Percentiles rank a stretch among this genome's conserved stretches.
These are phyloP conservation scores for Tetradesmus obliquus DNA, from an alignment of 139 green algal species.

Conservation along the genomic window DNA sequence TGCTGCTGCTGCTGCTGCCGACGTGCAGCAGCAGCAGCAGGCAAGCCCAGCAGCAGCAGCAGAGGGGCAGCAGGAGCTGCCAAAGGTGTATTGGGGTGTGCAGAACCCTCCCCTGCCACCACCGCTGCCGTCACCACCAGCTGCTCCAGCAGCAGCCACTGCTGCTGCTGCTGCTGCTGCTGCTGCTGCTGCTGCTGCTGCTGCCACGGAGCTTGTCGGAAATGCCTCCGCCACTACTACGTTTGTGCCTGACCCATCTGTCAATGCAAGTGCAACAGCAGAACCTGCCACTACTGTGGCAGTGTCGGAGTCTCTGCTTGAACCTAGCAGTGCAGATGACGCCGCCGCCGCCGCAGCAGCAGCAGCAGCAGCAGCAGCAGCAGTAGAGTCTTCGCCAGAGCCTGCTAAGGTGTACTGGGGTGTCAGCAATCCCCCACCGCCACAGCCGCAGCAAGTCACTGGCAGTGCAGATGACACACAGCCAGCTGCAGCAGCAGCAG, in stretches of 20 bases:
- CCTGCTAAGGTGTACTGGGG: background rate
- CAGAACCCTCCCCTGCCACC: background rate
- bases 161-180: background rate
- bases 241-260: background rate
- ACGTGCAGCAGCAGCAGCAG: background rate
- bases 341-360: background rate
- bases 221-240: background rate
- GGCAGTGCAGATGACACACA: background rate
- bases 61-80: background rate
- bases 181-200: background rate
- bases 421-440: background rate
- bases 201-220: background rate
- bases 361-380: conserved; percentile 20
- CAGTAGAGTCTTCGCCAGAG: background rate
- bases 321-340: background rate
- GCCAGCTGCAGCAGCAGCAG: background rate
- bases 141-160: background rate
- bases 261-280: background rate
- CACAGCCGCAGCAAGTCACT: background rate
- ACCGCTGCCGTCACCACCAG: background rate
- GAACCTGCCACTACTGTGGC: background rate
- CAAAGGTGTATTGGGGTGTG: background rate
- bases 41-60: background rate
- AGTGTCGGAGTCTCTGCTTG: background rate
- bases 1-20: background rate